Conservation (phyloP, 2,329 filamentous ascomycete species). For the Ophiostoma novo-ulmi region DNA sequence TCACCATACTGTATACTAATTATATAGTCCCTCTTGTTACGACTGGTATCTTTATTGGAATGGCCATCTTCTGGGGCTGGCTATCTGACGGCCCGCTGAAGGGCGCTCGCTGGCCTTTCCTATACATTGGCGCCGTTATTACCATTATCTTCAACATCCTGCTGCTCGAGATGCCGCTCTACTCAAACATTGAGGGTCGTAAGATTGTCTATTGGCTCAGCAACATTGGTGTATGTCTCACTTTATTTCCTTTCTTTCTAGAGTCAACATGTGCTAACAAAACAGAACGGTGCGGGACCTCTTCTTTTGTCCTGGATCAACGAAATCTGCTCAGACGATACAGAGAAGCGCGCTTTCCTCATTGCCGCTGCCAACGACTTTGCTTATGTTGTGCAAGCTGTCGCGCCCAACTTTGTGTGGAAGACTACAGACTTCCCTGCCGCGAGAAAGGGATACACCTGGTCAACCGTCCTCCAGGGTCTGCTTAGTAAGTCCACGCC, state of each 20-base stretch:
- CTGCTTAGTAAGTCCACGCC: slow-evolving; percentile 28
- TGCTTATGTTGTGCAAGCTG: slow-evolving; percentile 26
- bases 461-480: slow-evolving; percentile 34
- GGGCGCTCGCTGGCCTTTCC: slow-evolving; percentile 38
- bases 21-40: slow-evolving; percentile 33
- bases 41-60: slow-evolving; percentile 36
- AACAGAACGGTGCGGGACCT: slow-evolving; percentile 34
- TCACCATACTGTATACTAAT: not conserved
- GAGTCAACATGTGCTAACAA: not conserved
- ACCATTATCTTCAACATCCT: slow-evolving; percentile 35
- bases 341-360: slow-evolving; percentile 31
- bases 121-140: slow-evolving; percentile 36
- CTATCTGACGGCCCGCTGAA: slow-evolving; percentile 34
- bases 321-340: slow-evolving; percentile 29
- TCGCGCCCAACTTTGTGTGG: slow-evolving; percentile 33
- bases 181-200: slow-evolving; percentile 24
- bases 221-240: slow-evolving; percentile 31
- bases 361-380: slow-evolving; percentile 29
- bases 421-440: slow-evolving; percentile 38
- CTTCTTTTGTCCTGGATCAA: slow-evolving; percentile 36
- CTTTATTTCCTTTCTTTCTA: too few species aligned
- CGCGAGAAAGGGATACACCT: slow-evolving; percentile 37
- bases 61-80: slow-evolving; percentile 37
- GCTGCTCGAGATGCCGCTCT: slow-evolving; percentile 25
- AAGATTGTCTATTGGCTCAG: slow-evolving; percentile 39